Base-by-base conservation (phyloP, 768 basidiomycete genomes). In the Russula compacta region DNA sequence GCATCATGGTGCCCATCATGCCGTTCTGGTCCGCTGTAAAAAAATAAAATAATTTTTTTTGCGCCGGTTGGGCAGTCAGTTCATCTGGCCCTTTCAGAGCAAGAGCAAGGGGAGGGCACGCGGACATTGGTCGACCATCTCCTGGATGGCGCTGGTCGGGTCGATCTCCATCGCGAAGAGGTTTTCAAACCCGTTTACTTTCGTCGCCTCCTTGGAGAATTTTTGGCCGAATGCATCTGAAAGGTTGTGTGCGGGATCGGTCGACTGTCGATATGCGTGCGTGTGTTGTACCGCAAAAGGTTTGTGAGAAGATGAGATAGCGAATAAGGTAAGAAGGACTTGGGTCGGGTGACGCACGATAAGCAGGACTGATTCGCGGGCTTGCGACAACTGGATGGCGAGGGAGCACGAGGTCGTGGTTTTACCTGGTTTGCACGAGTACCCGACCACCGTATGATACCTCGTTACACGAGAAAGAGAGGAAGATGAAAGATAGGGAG, bases 1-100 rank as follows among this genome's bases (percentile, higher is more conserved):
- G 97, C 92, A 99, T 97, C 94, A 99, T 98, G 64, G 88, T 85
- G 49, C 93, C 93, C 95, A 98, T 98, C 79, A 95, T 94, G 11
- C 89, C 87, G 69, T 89, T 90, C 67, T 85, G 83, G 72, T 92
- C 90, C 61, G 90, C 89, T 92, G 69, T 32, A 19, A 51, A n/a
- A n/a, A n/a, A n/a, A n/a, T n/a, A n/a, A n/a, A n/a, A n/a, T n/a
- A n/a, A n/a, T n/a, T n/a, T n/a, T n/a, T n/a, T n/a, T n/a, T n/a
- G n/a, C n/a, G n/a, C n/a, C n/a, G n/a, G 19, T 9, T 11, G 24
- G 5, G 19, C 7, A 9, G 15, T n/a, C 7, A 17, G 42, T n/a
- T 6, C 42, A 17, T 17, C 6, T 14, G 39, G 5, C 9, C 10
- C 14, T 11, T 29, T 15, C 4, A 8, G 14, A 6, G 19, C 7